Conservation (phyloP, 257 asterid genomes). For the Solanum clarkiae region DNA sequence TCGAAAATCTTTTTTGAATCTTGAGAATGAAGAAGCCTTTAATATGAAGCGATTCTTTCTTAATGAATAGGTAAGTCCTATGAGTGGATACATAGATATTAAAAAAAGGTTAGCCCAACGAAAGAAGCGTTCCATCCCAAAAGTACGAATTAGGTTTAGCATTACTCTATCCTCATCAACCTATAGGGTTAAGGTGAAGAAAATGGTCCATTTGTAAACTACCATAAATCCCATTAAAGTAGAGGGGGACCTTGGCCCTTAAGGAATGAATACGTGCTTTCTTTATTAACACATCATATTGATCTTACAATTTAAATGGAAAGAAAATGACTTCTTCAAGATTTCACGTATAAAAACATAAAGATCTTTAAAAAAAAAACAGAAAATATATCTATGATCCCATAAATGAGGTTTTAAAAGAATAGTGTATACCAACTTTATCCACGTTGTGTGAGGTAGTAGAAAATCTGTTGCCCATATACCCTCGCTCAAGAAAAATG, state of each 20-base stretch:
- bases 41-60: neutral
- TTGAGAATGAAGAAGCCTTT: neutral
- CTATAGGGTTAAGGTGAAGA: neutral
- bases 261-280: neutral
- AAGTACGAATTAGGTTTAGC: neutral
- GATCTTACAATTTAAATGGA: neutral
- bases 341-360: no score
- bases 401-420: no score
- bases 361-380: neutral
- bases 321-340: neutral
- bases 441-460: no score
- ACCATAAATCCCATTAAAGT: neutral
- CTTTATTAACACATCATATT: neutral
- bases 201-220: neutral
- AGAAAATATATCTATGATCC: neutral
- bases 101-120: neutral
- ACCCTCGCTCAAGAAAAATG: no score
- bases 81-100: no score
- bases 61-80: no score
- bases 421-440: no score
- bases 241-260: neutral
- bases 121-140: neutral
- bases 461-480: no score
- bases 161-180: neutral
- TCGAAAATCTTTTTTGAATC: neutral